phyloP scores from a whole-genome alignment of 805 yeast genomes.

The Candida broadrunensis region DNA sequence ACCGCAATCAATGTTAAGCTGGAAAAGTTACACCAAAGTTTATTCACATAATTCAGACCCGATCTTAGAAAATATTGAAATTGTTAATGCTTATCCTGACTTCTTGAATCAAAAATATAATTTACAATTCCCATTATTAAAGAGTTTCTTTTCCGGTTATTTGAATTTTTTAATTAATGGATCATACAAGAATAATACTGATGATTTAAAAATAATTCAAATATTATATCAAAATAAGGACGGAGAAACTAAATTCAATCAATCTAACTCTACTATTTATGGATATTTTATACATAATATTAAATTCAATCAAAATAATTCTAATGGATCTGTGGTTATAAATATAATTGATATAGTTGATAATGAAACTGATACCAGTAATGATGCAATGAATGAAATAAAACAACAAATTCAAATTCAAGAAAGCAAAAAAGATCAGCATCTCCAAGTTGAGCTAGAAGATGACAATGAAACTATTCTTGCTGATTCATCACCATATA shows the following conservation, averaged over 20 bases:
- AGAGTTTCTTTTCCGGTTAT: slow-evolving; percentile 37
- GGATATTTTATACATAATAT: slow-evolving; percentile 26
- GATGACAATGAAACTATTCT: slow-evolving; percentile 41
- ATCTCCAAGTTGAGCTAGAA: slow-evolving; percentile 8
- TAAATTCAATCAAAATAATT: slow-evolving; percentile 1
- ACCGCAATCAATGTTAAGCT: slow-evolving; percentile 14
- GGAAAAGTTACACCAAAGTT: slow-evolving; percentile 24
- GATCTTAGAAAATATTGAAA: slow-evolving; percentile 14
- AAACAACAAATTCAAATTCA: not conserved
- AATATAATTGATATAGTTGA: slow-evolving; percentile 10
- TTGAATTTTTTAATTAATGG: slow-evolving; percentile 35
- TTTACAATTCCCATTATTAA: slow-evolving; percentile 35
- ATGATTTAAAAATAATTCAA: slow-evolving; percentile 27
- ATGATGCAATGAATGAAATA: not conserved
- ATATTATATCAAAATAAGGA: slow-evolving; percentile 16
- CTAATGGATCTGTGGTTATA: slow-evolving; percentile 7
- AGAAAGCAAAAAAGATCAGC: not conserved
- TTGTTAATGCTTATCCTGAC: slow-evolving; percentile 28
- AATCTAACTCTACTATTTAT: slow-evolving; percentile 9
- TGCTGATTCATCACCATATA: slow-evolving; percentile 39
- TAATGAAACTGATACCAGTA: not conserved
- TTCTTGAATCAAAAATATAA: slow-evolving; percentile 13
- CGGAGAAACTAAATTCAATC: slow-evolving; percentile 3
- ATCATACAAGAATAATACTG: slow-evolving; percentile 8
- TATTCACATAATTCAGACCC: slow-evolving; percentile 4